Percentiles rank a stretch among this genome's conserved stretches.
These are phyloP conservation scores for Aspergillus japonicus DNA, from an alignment of 2,329 filamentous ascomycete species.

Conservation along the genomic window DNA sequence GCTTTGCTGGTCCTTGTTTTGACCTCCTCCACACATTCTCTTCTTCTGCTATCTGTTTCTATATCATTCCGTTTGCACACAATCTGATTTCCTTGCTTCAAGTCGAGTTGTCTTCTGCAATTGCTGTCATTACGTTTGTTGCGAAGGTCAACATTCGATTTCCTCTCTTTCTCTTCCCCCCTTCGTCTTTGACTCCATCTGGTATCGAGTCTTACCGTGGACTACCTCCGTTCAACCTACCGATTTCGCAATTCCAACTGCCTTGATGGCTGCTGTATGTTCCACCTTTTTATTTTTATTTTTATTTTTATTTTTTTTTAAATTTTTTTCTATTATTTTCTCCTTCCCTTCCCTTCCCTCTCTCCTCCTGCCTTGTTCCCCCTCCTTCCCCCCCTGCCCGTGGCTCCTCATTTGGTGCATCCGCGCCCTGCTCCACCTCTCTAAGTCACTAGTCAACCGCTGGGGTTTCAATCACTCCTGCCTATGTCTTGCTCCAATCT, in stretches of 20 bases:
- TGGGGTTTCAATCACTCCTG: constrained; percentile 19
- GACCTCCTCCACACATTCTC: background rate
- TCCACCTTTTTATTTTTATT: constrained; percentile 8
- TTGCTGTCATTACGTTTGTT: background rate
- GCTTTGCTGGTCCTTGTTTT: background rate
- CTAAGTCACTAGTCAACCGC: constrained; percentile 17
- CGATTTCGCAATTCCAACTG: constrained; percentile 1
- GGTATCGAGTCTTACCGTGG: background rate
- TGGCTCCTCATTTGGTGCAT: constrained; percentile 25
- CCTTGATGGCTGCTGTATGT: constrained; percentile 34
- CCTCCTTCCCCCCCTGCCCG: constrained; percentile 17
- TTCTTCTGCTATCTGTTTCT: background rate
- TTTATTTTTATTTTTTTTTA: too few species aligned
- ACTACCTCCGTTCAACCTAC: background rate
- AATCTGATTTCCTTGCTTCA: background rate
- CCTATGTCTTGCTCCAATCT: constrained; percentile 18
- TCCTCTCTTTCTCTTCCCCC: background rate
- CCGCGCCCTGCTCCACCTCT: constrained; percentile 18
- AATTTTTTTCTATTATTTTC: too few species aligned
- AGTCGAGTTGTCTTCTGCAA: background rate
- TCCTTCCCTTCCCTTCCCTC: too few species aligned
- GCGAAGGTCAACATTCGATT: background rate
- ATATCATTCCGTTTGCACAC: background rate
- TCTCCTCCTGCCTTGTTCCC: constrained; percentile 10
- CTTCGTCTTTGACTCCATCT: background rate